Conservation (phyloP, 1,139 yeast species). For the Arxiozyma heterogenica region DNA sequence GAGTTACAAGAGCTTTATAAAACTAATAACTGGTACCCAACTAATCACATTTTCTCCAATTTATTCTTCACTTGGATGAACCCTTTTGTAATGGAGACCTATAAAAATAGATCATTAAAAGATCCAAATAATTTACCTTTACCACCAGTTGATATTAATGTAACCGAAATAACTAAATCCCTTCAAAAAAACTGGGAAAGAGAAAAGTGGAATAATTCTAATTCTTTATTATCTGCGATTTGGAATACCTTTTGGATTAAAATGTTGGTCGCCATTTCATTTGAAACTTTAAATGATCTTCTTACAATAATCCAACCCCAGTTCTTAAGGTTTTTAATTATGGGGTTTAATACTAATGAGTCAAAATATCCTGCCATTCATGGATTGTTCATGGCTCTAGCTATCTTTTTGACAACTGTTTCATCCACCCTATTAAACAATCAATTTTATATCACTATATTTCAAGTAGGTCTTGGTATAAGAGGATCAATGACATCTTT, state of each 20-base stretch:
- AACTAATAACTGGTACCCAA: slow-evolving; percentile 30
- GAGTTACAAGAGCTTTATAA: slow-evolving; percentile 37
- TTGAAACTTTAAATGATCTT: slow-evolving; percentile 39
- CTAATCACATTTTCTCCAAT: slow-evolving; percentile 41
- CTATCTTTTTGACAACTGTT: slow-evolving; percentile 43
- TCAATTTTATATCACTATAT: slow-evolving; percentile 43
- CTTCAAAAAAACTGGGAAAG: slow-evolving; percentile 34
- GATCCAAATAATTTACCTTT: slow-evolving; percentile 47
- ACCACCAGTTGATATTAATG: slow-evolving; percentile 42
- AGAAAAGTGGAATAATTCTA: slow-evolving; percentile 29
- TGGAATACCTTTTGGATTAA: slow-evolving; percentile 42
- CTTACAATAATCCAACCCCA: slow-evolving; percentile 50
- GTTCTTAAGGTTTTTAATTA: slow-evolving; percentile 41
- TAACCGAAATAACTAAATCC: slow-evolving; percentile 32
- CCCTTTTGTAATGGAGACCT: slow-evolving; percentile 41
- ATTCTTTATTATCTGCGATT: slow-evolving; percentile 38
- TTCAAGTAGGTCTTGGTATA: slow-evolving; percentile 44
- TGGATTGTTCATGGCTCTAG: slow-evolving; percentile 44
- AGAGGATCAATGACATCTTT: slow-evolving; percentile 44
- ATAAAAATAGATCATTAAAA: slow-evolving; percentile 37
- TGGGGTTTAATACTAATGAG: slow-evolving; percentile 36
- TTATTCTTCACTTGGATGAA: slow-evolving; percentile 60
- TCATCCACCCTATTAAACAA: slow-evolving; percentile 42
- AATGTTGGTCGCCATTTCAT: slow-evolving; percentile 36
- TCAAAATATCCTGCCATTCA: slow-evolving; percentile 35